phyloP scores from a whole-genome alignment of 2,329 filamentous ascomycete species.

The Cladophialophora chaetospira region DNA sequence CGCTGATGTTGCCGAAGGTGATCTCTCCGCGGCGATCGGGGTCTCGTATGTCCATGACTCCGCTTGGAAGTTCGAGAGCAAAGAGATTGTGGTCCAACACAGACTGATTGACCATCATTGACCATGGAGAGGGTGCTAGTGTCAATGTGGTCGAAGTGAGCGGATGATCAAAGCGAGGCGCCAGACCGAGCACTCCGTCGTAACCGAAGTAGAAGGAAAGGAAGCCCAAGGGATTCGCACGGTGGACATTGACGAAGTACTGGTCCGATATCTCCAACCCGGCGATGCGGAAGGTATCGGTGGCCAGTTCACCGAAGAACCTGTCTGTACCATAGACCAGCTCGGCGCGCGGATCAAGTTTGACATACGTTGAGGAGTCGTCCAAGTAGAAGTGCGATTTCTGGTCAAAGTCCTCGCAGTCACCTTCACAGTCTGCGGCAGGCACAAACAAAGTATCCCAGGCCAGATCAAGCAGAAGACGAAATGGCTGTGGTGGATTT shows the following conservation, averaged over 20 bases:
- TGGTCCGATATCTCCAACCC: not conserved
- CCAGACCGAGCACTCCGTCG: not conserved
- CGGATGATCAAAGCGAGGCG: not conserved
- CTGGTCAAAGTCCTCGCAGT: not conserved
- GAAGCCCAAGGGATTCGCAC: not conserved
- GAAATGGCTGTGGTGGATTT: not conserved
- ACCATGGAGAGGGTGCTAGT: not conserved
- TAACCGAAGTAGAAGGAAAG: not conserved
- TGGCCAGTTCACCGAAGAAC: not conserved
- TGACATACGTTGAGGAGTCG: not conserved
- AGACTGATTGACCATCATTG: not conserved
- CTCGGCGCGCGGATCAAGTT: not conserved
- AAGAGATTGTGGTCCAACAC: not conserved
- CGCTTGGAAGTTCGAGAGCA: not conserved
- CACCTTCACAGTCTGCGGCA: not conserved
- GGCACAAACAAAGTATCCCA: constrained; percentile 2
- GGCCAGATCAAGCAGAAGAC: not conserved
- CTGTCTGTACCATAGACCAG: not conserved
- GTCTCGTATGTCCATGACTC: not conserved
- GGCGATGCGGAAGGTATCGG: not conserved
- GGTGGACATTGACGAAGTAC: not conserved
- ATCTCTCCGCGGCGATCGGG: not conserved
- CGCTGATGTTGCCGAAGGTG: not conserved
- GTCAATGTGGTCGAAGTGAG: not conserved
- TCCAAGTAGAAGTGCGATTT: not conserved